Evolutionary conservation across 2,329 filamentous ascomycete genomes (phyloP).

Genomic region (Xylariaceae sp.): DNA sequence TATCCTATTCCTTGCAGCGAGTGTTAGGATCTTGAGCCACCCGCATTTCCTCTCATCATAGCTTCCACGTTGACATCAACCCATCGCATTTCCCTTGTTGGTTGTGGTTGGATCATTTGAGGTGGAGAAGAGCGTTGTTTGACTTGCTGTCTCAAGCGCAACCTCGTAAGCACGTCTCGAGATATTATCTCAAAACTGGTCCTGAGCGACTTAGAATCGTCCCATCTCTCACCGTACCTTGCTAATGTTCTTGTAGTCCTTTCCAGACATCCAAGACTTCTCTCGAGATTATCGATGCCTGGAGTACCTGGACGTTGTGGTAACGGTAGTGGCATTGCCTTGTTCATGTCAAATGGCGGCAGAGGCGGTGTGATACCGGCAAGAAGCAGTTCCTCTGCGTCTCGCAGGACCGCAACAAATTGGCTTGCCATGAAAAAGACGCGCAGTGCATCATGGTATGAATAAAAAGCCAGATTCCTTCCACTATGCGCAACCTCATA

Average conservation of each 20-base stretch:
- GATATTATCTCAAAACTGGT: conserved; percentile 51
- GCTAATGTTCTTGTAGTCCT: conserved; percentile 50
- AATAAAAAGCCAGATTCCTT: conserved; percentile 64
- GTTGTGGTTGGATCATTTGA: conserved; percentile 25
- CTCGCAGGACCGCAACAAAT: conserved; percentile 57
- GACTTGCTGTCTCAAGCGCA: conserved; percentile 38
- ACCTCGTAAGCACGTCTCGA: conserved; percentile 39
- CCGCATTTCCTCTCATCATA: conserved; percentile 36
- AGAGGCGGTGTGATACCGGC: conserved; percentile 45
- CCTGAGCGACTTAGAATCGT: conserved; percentile 50
- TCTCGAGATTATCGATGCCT: conserved; percentile 48
- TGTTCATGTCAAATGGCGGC: conserved; percentile 42
- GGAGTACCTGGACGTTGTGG: conserved; percentile 42
- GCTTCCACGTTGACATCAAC: conserved; percentile 42
- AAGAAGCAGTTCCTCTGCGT: conserved; percentile 54
- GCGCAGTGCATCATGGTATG: conserved; percentile 82
- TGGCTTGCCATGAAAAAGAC: conserved; percentile 71
- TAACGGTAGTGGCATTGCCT: conserved; percentile 49
- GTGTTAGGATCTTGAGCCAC: conserved; percentile 14
- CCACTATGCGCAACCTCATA: conserved; percentile 61
- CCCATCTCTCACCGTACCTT: conserved; percentile 58
- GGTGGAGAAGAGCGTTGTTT: conserved; percentile 33
- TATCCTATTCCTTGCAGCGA: no score
- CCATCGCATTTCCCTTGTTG: conserved; percentile 40
- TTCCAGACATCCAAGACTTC: conserved; percentile 53